These are phyloP conservation scores for Hibiscus mutabilis DNA, from an alignment of 345 rosid species.

Conservation along the genomic window DNA sequence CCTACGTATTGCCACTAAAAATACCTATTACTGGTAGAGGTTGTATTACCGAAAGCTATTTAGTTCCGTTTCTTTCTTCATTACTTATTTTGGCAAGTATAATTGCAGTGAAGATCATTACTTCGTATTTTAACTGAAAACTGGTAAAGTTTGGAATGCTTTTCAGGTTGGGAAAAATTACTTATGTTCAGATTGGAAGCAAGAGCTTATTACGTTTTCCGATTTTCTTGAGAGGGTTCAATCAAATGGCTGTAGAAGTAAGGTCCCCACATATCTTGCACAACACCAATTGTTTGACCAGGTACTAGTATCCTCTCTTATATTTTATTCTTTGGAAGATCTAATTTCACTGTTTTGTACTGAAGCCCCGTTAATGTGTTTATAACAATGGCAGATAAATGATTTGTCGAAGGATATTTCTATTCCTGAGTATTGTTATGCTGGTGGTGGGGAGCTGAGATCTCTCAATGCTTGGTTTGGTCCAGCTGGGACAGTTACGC, in stretches of 20 bases:
- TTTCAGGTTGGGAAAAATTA: slow-evolving; percentile 94
- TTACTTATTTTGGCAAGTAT: too few relatives aligned
- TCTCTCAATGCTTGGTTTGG: slow-evolving; percentile 97
- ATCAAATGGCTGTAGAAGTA: slow-evolving; percentile 35
- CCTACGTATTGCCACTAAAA: background rate
- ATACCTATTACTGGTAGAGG: background rate
- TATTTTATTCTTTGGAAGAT: background rate
- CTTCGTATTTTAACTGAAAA: slow-evolving; percentile 27
- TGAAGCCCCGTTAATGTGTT: slow-evolving; percentile 10
- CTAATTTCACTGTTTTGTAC: slow-evolving; percentile 1
- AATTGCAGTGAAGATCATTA: background rate
- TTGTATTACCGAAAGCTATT: background rate
- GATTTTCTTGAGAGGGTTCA: slow-evolving; percentile 79
- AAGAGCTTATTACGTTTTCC: slow-evolving; percentile 88
- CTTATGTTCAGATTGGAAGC: slow-evolving; percentile 90
- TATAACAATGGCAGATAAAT: slow-evolving; percentile 49
- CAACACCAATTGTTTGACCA: slow-evolving; percentile 96
- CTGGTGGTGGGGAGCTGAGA: slow-evolving; percentile 84
- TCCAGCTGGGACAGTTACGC: slow-evolving; percentile 91
- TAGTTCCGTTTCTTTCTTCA: background rate
- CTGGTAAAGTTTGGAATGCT: slow-evolving; percentile 55
- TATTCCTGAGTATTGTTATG: slow-evolving; percentile 86
- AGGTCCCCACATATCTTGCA: slow-evolving; percentile 75
- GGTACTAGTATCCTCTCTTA: slow-evolving; percentile 25
- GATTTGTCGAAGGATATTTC: slow-evolving; percentile 77